Evolutionary conservation across 805 yeast species (phyloP).

Genomic region (Blastobotrys robertii): DNA sequence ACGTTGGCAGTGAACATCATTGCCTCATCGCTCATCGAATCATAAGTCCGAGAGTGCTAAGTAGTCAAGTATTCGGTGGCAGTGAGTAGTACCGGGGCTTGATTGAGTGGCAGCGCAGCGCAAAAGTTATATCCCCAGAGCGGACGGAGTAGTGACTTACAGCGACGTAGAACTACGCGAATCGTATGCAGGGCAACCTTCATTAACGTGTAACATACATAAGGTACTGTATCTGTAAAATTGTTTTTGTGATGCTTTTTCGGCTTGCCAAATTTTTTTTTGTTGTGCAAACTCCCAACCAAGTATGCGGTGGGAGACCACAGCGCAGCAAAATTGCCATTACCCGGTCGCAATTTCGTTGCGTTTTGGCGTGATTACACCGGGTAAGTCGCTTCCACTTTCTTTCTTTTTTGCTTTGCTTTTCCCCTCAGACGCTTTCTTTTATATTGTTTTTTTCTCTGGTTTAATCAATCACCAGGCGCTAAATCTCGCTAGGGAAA

Average conservation of each 20-base stretch:
- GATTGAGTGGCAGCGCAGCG: too few relatives aligned
- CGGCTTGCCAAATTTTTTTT: background rate
- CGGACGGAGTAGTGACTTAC: too few relatives aligned
- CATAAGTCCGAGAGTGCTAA: too few relatives aligned
- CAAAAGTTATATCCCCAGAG: too few relatives aligned
- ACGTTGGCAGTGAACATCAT: too few relatives aligned
- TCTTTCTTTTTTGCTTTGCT: background rate
- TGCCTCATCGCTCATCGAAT: too few relatives aligned
- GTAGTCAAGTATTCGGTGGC: too few relatives aligned
- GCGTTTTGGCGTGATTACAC: too few relatives aligned
- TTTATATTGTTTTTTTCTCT: conserved; percentile 1
- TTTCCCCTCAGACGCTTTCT: background rate
- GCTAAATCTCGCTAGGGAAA: too few relatives aligned
- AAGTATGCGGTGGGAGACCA: background rate
- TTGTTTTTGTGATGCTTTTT: background rate
- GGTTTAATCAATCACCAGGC: too few relatives aligned
- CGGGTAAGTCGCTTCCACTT: background rate
- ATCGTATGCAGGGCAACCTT: background rate
- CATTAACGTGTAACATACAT: background rate
- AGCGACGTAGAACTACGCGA: background rate
- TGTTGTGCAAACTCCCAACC: background rate
- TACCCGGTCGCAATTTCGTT: background rate
- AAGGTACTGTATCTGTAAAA: background rate
- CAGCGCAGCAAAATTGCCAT: background rate
- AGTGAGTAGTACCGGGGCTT: too few relatives aligned